phyloP scores from a whole-genome alignment of 164 flowering plant species.

The Cinnamomum micranthum region DNA sequence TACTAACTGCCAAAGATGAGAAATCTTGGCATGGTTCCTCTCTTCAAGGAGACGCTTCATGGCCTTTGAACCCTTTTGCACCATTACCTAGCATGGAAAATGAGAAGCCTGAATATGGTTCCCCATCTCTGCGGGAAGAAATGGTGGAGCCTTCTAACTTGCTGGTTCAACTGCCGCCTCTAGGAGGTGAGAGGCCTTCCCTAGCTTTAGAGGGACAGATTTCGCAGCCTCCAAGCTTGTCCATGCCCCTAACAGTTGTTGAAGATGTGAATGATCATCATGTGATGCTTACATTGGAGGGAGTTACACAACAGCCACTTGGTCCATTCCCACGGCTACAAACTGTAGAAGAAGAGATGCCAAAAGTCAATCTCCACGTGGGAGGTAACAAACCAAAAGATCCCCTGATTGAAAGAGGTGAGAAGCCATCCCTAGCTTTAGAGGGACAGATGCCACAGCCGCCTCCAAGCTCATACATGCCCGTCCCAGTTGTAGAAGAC shows the following conservation, averaged over 20 bases:
- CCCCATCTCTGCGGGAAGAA: constrained; percentile 8
- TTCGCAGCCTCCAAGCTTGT: constrained; percentile 12
- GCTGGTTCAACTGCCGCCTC: constrained; percentile 2
- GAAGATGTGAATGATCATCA: constrained; percentile 23
- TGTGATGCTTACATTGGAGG: constrained; percentile 14
- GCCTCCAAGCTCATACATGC: constrained; percentile 9
- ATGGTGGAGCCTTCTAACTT: constrained; percentile 10
- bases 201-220: constrained; percentile 7
- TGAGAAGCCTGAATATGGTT: constrained; percentile 23
- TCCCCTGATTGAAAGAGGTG: constrained; percentile 53
- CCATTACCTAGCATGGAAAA: constrained; percentile 24
- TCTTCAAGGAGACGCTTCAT: constrained; percentile 24
- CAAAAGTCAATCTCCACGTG: constrained; percentile 27
- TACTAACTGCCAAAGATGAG: constrained; percentile 17
- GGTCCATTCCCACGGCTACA: constrained; percentile 10
- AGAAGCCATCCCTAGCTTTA: constrained; percentile 17
- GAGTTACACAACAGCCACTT: constrained; percentile 9
- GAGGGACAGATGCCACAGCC: constrained; percentile 11
- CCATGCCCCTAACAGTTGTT: constrained; percentile 11
- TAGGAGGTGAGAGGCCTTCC: constrained; percentile 18
- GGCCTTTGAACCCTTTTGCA: constrained; percentile 20
- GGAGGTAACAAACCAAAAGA: constrained; percentile 27
- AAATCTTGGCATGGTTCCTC: constrained; percentile 14
- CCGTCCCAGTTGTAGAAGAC: constrained; percentile 22
- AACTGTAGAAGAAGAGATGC: constrained; percentile 6